Evolutionary conservation across 2,329 filamentous ascomycete genomes (phyloP).

Genomic region (Epicoccum sorghinum): DNA sequence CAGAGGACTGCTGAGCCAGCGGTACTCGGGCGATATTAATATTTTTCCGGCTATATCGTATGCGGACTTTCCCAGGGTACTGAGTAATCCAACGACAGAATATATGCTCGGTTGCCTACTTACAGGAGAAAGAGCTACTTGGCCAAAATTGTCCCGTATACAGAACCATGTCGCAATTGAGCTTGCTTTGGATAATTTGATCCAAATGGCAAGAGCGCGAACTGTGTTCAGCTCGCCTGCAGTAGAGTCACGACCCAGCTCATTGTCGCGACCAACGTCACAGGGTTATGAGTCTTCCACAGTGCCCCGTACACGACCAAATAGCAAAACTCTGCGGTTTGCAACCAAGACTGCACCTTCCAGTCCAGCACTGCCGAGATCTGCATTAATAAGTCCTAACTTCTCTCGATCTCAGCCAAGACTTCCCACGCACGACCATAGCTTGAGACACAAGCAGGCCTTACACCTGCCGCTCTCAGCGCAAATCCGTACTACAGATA

Average conservation of each 20-base stretch:
- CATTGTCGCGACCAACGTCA: constrained; percentile 31
- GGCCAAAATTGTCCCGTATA: constrained; percentile 86
- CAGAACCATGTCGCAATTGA: constrained; percentile 89
- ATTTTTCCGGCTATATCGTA: constrained; percentile 82
- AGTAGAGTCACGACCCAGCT: constrained; percentile 46
- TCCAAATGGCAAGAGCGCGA: constrained; percentile 69
- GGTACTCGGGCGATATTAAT: constrained; percentile 93
- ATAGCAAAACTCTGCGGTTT: constrained; percentile 32
- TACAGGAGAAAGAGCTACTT: constrained; percentile 83
- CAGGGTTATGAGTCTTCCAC: constrained; percentile 30
- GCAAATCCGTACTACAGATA: constrained; percentile 18
- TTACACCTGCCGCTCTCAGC: constrained; percentile 4
- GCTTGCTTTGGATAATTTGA: constrained; percentile 77
- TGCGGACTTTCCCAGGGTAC: constrained; percentile 74
- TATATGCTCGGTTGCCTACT: constrained; percentile 84
- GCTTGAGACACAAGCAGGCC: not conserved
- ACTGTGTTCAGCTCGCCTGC: constrained; percentile 73
- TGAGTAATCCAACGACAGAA: constrained; percentile 82
- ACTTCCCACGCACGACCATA: constrained; percentile 10
- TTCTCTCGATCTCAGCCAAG: constrained; percentile 21
- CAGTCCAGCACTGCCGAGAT: constrained; percentile 25
- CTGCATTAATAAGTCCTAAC: constrained; percentile 24
- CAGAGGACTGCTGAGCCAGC: constrained; percentile 82
- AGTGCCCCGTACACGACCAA: constrained; percentile 22
- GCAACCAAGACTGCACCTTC: constrained; percentile 25